Base-by-base conservation (phyloP, 345 rosid species). In the Camelina laxa region DNA sequence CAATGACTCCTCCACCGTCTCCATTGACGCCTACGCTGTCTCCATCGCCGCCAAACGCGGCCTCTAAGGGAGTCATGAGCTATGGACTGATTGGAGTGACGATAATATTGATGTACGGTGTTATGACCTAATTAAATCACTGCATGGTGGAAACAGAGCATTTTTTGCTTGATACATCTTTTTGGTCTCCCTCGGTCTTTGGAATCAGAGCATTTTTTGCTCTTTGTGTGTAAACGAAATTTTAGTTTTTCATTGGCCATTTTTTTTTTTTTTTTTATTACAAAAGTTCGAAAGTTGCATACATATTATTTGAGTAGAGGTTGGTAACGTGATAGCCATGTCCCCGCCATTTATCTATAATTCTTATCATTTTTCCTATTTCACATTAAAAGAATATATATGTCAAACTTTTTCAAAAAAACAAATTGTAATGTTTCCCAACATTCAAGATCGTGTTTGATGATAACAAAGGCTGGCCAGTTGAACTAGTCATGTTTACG, bases 51-150 rank as follows among this genome's bases (percentile, higher is more conserved):
- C 39, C 15, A 70, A 70, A 59, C 16, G 21, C 57, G 0, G 66
- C 74, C 5, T 59, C 66, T 47, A 70, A 70, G 57, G 45, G 66
- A 59, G 9, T 59, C 36, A 59, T 59, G 36, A 70, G 58, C 56
- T 59, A 20, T 33, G 48, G 66, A 33, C 15, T 47, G 16, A 33
- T 35, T 35, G 58, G 48, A 6, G 13, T 47, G 5, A 35, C 24
- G 35, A 47, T 70, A 57, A 33, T 70, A 3, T 59, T 59, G 57
- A 33, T 70, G 6, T 70, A 19, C n/a, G 45, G 12, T 20, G 3
- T 70, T 27, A 70, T 59, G 48, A 44, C 22, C 44, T 59, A 59
- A 33, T 2, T 10, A 6, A 36, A 4, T 27, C 30, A 27, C 30
- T 27, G 30, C 30, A 35, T 8, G 47, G 64, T 60, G 27, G 27